Conservation (phyloP, 345 rosid species). For the Eucalyptus pauciflora region DNA sequence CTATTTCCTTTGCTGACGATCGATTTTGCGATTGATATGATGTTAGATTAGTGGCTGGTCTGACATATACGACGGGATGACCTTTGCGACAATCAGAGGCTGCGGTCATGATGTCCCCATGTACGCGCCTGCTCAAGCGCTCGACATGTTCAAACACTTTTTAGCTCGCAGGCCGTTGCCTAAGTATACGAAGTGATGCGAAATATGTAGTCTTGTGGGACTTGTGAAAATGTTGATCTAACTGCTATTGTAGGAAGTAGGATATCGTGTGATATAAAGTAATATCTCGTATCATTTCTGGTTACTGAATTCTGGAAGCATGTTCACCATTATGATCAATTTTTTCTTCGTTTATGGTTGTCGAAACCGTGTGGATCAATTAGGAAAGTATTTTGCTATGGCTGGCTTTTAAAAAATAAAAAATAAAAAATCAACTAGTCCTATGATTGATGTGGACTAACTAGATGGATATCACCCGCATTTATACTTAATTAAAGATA, state of each 20-base stretch:
- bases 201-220: not conserved
- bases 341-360: not conserved
- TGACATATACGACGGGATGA: not conserved
- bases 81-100: not conserved
- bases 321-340: not conserved
- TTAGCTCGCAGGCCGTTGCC: not conserved
- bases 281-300: not conserved
- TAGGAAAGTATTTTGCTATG: not conserved
- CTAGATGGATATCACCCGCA: not conserved
- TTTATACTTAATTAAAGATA: not conserved
- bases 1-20: not conserved
- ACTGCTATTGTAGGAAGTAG: not conserved
- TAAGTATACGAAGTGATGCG: not conserved
- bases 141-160: not conserved
- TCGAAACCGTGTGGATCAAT: no score
- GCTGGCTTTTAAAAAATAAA: not conserved
- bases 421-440: not conserved
- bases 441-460: not conserved
- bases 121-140: not conserved
- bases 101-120: not conserved
- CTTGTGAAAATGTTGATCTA: not conserved
- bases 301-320: not conserved
- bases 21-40: not conserved
- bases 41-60: not conserved
- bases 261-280: not conserved